Evolutionary conservation across 2,329 filamentous ascomycete genomes (phyloP).

Genomic region (Sporothrix brasiliensis): DNA sequence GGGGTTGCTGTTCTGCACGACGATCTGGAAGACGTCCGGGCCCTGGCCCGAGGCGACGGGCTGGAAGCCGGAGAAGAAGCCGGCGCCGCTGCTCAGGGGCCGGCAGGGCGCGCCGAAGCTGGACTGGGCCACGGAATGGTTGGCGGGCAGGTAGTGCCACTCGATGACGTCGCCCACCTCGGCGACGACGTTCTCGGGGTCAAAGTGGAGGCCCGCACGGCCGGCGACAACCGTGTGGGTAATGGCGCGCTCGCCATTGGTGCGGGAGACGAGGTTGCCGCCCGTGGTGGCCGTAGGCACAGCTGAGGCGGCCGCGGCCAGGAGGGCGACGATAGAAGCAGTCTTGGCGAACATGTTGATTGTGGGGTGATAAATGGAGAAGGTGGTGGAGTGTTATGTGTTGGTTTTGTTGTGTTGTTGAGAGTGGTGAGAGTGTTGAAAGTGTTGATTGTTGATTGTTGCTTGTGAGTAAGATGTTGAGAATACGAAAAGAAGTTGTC

Average conservation of each 20-base stretch:
- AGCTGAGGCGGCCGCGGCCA: constrained; percentile 40
- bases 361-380: not conserved
- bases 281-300: constrained; percentile 40
- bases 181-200: constrained; percentile 55
- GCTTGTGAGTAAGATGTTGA: constrained; percentile 23
- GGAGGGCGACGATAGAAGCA: constrained; percentile 28
- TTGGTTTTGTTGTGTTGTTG: too few species aligned
- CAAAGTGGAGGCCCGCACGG: constrained; percentile 52
- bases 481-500: constrained; percentile 5
- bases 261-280: constrained; percentile 40
- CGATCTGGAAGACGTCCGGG: constrained; percentile 50
- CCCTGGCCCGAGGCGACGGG: constrained; percentile 44
- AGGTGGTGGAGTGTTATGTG: not conserved
- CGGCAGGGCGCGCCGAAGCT: constrained; percentile 50
- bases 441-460: not conserved
- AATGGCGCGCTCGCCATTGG: constrained; percentile 45
- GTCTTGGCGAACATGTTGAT: constrained; percentile 33
- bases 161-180: constrained; percentile 55
- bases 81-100: constrained; percentile 44
- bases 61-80: constrained; percentile 52
- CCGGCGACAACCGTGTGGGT: constrained; percentile 54
- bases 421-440: not conserved
- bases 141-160: constrained; percentile 57
- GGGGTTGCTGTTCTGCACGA: constrained; percentile 47
- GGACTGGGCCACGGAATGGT: constrained; percentile 47